Percentiles rank a stretch among this genome's conserved stretches.
phyloP scores from a whole-genome alignment of 2,329 filamentous ascomycete species.

The Zasmidium citrigriseum region DNA sequence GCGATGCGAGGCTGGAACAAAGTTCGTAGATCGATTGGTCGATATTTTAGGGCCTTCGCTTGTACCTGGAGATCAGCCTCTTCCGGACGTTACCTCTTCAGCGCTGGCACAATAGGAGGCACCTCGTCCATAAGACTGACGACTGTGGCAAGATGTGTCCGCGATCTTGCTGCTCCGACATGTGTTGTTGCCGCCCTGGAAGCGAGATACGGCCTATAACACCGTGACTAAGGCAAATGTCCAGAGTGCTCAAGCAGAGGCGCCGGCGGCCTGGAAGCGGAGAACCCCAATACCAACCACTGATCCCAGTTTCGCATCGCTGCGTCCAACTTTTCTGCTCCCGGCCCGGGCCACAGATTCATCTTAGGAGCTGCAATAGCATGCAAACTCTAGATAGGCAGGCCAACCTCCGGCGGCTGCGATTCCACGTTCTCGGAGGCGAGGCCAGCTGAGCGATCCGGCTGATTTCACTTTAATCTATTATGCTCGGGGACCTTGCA shows the following conservation, averaged over 20 bases:
- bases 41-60: slow-evolving; percentile 1
- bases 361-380: slow-evolving; percentile 4
- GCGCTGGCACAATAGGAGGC: no score
- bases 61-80: neutral
- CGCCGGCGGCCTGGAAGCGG: neutral
- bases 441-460: slow-evolving; percentile 2
- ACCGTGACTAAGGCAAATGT: neutral
- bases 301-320: slow-evolving; percentile 3
- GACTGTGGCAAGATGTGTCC: neutral
- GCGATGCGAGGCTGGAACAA: neutral
- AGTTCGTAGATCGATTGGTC: neutral
- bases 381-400: slow-evolving; percentile 6
- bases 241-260: neutral
- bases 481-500: slow-evolving; percentile 6
- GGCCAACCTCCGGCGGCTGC: slow-evolving; percentile 3
- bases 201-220: no score
- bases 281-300: neutral
- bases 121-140: neutral
- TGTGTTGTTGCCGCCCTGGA: no score
- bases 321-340: slow-evolving; percentile 1
- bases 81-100: neutral
- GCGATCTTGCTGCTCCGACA: no score
- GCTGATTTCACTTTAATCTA: slow-evolving; percentile 3
- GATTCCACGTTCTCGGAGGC: slow-evolving; percentile 8
- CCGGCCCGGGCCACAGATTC: slow-evolving; percentile 6